These are phyloP conservation scores for Moelleriella libera DNA, from an alignment of 2,329 filamentous ascomycete genomes.

Conservation along the genomic window DNA sequence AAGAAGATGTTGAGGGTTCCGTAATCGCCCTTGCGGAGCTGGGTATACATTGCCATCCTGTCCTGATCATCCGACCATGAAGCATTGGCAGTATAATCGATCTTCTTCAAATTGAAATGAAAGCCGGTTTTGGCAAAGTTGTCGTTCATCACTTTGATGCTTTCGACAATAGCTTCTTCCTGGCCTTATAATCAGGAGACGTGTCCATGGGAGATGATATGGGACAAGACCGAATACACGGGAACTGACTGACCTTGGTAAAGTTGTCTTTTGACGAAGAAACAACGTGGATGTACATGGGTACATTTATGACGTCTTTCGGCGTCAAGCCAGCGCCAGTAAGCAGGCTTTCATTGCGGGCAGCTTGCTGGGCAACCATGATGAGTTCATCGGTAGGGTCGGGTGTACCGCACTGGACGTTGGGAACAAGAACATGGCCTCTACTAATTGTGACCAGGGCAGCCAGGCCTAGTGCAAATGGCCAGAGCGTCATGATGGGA, in stretches of 20 bases:
- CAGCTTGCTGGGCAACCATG: background rate
- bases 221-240: background rate
- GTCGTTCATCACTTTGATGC: background rate
- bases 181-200: background rate
- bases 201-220: background rate
- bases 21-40: constrained; percentile 21
- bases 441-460: background rate
- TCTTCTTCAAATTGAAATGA: background rate
- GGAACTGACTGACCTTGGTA: background rate
- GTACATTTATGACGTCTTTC: background rate
- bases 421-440: background rate
- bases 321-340: background rate
- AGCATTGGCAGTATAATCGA: background rate
- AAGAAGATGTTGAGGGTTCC: constrained; percentile 29
- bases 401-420: constrained; percentile 1
- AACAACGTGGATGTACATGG: constrained; percentile 1
- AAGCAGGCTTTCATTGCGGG: background rate
- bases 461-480: background rate
- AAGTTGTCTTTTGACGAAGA: background rate
- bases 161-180: background rate
- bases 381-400: constrained; percentile 1
- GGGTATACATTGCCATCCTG: constrained; percentile 1
- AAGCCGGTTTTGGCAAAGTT: background rate
- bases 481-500: background rate
- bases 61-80: background rate